Evolutionary conservation across 1,284 basidiomycete species (phyloP), one percentile per base, ranked within the genome.

Genomic region (Flammula alnicola): DNA sequence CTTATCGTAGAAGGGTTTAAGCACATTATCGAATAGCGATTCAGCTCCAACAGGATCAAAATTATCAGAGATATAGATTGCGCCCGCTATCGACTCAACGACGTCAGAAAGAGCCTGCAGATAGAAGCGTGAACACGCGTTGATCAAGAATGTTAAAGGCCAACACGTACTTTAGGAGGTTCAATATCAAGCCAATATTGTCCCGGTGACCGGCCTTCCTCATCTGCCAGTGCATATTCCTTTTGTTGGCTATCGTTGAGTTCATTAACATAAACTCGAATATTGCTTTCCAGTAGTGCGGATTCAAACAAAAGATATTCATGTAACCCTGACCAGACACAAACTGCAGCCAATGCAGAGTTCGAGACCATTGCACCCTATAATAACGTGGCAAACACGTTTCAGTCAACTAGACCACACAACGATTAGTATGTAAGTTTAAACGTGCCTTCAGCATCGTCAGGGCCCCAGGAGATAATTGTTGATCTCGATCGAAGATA

Each of bases 331-430:
- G 79, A 78, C 56, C 75, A 76, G 16, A 91, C 81, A 55, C 86
- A 88, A 50, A 92, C 66, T 1, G 88, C 86, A 26, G 86, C 87
- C 26, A 92, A 72, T 8, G 84, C 75, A 17, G 81, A 75, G 63
- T 92, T 92, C 8, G 86, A 88, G 22, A 92, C 88, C 87, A 92
- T 91, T 6, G 86, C 85, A 37, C 80, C 79, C 90, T 92, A 58
- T 23, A 25, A 55, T 27, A 52, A 33, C 49, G 45, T 57, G 49
- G 44, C 38, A 47, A 48, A 55, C 43, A 56, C 53, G 52, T 55
- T 56, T 42, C 27, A 36, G 17, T 49, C 39, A 33, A 32, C 39
- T 32, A 11, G 16, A 38, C n/a, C n/a, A n/a, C n/a, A n/a, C 16
- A 31, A 49, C 48, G 32, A 44, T 27, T 40, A 6, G 20, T 40